These are phyloP conservation scores for Umbelopsis ramanniana DNA, from an alignment of 192 early-diverging fungal species.

Conservation along the genomic window DNA sequence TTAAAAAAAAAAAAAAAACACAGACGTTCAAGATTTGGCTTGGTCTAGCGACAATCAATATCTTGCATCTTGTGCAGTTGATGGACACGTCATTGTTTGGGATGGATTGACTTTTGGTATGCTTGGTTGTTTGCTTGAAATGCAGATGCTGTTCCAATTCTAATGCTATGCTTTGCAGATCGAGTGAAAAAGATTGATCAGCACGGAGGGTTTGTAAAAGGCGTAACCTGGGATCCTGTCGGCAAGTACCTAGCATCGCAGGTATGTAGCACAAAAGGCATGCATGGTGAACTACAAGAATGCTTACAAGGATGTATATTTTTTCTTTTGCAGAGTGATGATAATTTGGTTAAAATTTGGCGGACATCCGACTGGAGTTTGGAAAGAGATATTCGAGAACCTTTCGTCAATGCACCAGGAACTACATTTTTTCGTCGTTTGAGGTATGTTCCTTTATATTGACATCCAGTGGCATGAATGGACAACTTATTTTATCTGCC, in stretches of 20 bases:
- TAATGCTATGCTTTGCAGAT: constrained; percentile 37
- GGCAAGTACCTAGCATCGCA: constrained; percentile 93
- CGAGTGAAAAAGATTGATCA: constrained; percentile 65
- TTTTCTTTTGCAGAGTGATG: constrained; percentile 69
- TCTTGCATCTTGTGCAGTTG: constrained; percentile 90
- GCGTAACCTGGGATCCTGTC: constrained; percentile 94
- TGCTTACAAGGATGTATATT: no score
- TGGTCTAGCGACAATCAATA: constrained; percentile 90
- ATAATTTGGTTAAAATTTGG: constrained; percentile 88
- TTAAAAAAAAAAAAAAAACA: constrained; percentile 35
- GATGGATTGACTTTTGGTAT: constrained; percentile 79
- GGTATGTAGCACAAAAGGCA: constrained; percentile 39
- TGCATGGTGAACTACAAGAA: not conserved
- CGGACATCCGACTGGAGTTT: constrained; percentile 84
- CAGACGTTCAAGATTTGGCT: constrained; percentile 87
- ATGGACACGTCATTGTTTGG: constrained; percentile 86
- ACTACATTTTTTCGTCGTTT: constrained; percentile 90
- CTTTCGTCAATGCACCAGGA: constrained; percentile 77
- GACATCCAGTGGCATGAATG: not conserved
- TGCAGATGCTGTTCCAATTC: not conserved
- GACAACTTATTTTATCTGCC: not conserved
- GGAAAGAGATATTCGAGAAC: constrained; percentile 73
- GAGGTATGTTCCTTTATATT: constrained; percentile 48
- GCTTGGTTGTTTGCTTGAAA: not conserved
- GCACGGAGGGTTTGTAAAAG: constrained; percentile 94